Evolutionary conservation across 2,329 filamentous ascomycete genomes (phyloP).

Genomic region (Hymenoscyphus fraxineus): DNA sequence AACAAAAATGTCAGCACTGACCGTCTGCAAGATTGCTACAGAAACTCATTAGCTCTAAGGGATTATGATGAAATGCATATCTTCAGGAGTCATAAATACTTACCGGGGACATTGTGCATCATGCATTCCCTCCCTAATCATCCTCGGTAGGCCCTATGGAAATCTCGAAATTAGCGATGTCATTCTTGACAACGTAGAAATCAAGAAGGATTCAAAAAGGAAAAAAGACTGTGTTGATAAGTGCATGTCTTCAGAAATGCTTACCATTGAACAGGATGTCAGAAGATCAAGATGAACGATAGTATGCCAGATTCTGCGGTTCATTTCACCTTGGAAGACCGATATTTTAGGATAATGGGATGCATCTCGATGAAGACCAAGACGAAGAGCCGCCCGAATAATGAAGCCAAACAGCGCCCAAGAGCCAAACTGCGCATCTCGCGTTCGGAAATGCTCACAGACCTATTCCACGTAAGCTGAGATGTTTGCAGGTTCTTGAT

Average conservation of each 20-base stretch:
- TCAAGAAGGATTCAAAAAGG: too few relatives aligned
- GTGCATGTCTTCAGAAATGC: too few relatives aligned
- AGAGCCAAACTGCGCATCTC: conserved; percentile 49
- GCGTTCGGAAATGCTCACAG: conserved; percentile 48
- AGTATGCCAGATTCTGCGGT: conserved; percentile 54
- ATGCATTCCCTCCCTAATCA: conserved; percentile 60
- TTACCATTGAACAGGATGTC: conserved; percentile 58
- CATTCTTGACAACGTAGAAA: too few relatives aligned
- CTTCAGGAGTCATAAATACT: too few relatives aligned
- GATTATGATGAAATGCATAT: too few relatives aligned
- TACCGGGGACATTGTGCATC: conserved; percentile 53
- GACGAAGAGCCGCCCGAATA: conserved; percentile 52
- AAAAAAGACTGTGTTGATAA: too few relatives aligned
- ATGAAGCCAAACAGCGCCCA: conserved; percentile 51
- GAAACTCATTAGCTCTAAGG: too few relatives aligned
- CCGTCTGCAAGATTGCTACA: conserved; percentile 55
- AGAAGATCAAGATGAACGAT: conserved; percentile 57
- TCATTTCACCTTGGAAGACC: conserved; percentile 57
- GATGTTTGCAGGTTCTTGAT: neutral
- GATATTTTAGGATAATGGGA: conserved; percentile 45
- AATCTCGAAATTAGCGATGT: too few relatives aligned
- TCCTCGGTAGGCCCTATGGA: conserved; percentile 54
- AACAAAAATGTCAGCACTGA: neutral
- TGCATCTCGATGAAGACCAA: conserved; percentile 56
- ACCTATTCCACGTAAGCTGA: conserved; percentile 30